Percentiles rank a stretch among this genome's conserved stretches.
Evolutionary conservation across 1,139 yeast species (phyloP).

Genomic region (Hansenula lynferdii): DNA sequence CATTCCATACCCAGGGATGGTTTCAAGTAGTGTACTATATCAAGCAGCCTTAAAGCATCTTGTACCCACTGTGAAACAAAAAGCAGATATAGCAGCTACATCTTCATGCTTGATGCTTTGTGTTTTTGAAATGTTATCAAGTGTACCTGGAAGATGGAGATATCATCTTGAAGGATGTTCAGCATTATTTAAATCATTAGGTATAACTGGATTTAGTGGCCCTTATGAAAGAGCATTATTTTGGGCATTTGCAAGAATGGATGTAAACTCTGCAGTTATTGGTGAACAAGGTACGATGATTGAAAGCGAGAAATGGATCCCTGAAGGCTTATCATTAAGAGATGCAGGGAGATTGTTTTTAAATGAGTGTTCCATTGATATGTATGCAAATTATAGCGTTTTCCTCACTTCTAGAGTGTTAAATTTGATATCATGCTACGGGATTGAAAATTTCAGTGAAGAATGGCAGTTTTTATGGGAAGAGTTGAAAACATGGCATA

Average conservation of each 20-base stretch:
- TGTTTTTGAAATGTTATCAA: conserved; percentile 33
- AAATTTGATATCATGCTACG: conserved; percentile 24
- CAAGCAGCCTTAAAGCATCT: conserved; percentile 26
- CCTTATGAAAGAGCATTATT: conserved; percentile 30
- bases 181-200: conserved; percentile 31
- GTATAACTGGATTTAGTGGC: conserved; percentile 32
- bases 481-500: conserved; percentile 32
- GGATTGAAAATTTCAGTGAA: conserved; percentile 23
- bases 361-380: conserved; percentile 25
- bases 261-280: conserved; percentile 32
- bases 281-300: conserved; percentile 32
- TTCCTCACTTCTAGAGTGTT: conserved; percentile 32
- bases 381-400: conserved; percentile 38
- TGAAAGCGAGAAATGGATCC: conserved; percentile 31
- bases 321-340: conserved; percentile 22
- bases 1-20: conserved; percentile 4
- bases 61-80: conserved; percentile 28
- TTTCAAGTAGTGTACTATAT: conserved; percentile 17
- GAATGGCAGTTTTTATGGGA: conserved; percentile 35
- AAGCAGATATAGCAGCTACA: conserved; percentile 22
- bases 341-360: conserved; percentile 24
- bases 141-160: conserved; percentile 32
- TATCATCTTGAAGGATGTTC: conserved; percentile 35
- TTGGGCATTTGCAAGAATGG: conserved; percentile 38
- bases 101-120: conserved; percentile 30